Evolutionary conservation across 2,329 filamentous ascomycete species (phyloP), one percentile per base, ranked within the genome.

Genomic region (Alternaria gaisen): DNA sequence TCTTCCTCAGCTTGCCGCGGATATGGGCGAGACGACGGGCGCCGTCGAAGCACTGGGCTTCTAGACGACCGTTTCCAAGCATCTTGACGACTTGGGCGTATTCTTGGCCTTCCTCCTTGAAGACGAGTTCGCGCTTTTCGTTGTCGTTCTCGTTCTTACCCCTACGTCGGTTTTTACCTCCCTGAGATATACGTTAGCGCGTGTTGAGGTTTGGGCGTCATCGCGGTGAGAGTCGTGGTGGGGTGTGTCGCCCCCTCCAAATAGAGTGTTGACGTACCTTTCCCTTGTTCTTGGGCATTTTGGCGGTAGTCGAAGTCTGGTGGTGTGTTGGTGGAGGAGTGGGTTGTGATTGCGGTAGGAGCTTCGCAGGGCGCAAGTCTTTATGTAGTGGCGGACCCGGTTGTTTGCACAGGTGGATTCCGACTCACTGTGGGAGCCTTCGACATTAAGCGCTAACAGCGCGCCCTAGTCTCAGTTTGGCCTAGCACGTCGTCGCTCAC

Each of bases 211-310:
- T 68, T 68, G 60, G 50, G 60, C 65, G 51, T 47, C 61, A 58
- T 68, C 11, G 32, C 60, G 47, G 41, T 41, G 41, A 56, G 58
- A 55, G 53, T 34, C 32, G 41, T 64, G 61, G 70, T 59, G 71
- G 72, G 69, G 71, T 11, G 18, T 18, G 10, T 12, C 61, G 64
- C 50, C 64, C 60, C 65, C 64, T 56, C 68, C 44, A 40, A 32
- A 42, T 30, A 34, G 36, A 16, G 18, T 24, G 16, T 61, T 44
- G n/a, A 71, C 74, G 79, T 86, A 97, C 93, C 85, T 97, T 97
- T 94, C 94, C 94, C 90, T 97, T 97, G 83, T 97, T 97, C 92
- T 97, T 97, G 78, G 94, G 94, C 94, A 97, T 97, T 65, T 83
- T 89, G 82, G 68, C 55, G 58, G 50, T 62, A 41, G 65, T 58